A percentile compares a stretch with the other conserved stretches of the same genome.
Evolutionary conservation across 1,139 yeast species (phyloP).

Genomic region (Lodderomyces parapsilosis): DNA sequence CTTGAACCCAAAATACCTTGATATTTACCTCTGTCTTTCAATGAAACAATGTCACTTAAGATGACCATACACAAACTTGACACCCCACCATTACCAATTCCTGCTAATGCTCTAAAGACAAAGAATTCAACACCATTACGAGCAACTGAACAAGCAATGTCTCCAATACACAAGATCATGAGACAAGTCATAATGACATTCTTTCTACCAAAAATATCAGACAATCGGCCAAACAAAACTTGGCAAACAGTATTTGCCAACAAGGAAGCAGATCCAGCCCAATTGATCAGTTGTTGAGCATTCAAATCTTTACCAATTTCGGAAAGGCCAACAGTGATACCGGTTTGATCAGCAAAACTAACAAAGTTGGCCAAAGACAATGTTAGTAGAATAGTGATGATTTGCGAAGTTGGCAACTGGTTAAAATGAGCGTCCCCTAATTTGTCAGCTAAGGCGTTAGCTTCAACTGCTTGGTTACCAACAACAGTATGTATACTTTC

Average conservation of each 20-base stretch:
- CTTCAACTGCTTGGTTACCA: slow-evolving; percentile 9
- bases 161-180: slow-evolving; percentile 31
- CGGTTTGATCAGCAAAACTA: slow-evolving; percentile 44
- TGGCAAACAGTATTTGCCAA: slow-evolving; percentile 47
- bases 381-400: slow-evolving; percentile 27
- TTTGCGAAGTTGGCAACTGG: slow-evolving; percentile 29
- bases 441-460: slow-evolving; percentile 24
- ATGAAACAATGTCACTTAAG: slow-evolving; percentile 42
- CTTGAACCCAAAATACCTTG: slow-evolving; percentile 51
- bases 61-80: slow-evolving; percentile 43
- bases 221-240: slow-evolving; percentile 42
- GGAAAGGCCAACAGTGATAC: slow-evolving; percentile 40
- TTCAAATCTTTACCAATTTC: slow-evolving; percentile 34
- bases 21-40: slow-evolving; percentile 44
- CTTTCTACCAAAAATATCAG: slow-evolving; percentile 48
- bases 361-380: slow-evolving; percentile 25
- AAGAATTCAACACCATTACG: slow-evolving; percentile 39
- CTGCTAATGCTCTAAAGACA: slow-evolving; percentile 45
- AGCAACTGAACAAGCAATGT: slow-evolving; percentile 43
- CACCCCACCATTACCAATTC: slow-evolving; percentile 46
- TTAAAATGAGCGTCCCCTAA: slow-evolving; percentile 40
- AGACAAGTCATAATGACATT: slow-evolving; percentile 33
- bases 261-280: slow-evolving; percentile 53
- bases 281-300: slow-evolving; percentile 40
- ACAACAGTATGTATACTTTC: slow-evolving; percentile 10